These are phyloP conservation scores for Kluyveromyces dobzhanskii DNA, from an alignment of 805 yeast species.

Conservation along the genomic window DNA sequence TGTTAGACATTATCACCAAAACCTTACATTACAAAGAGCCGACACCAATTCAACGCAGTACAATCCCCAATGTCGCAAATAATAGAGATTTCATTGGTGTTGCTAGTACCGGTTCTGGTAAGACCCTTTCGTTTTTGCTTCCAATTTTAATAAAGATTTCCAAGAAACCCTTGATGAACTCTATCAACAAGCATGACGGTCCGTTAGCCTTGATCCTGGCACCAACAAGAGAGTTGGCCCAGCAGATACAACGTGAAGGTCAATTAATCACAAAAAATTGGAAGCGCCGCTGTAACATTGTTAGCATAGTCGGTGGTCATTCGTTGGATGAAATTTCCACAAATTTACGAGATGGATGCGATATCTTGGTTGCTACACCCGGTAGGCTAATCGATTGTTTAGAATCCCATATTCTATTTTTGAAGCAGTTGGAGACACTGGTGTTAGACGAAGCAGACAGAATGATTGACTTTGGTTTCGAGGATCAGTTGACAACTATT, in stretches of 20 bases:
- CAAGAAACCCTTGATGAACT: constrained; percentile 40
- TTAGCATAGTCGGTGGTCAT: constrained; percentile 85
- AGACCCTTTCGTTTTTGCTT: constrained; percentile 73
- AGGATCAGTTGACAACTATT: constrained; percentile 61
- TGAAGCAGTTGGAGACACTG: constrained; percentile 55
- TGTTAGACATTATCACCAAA: constrained; percentile 32
- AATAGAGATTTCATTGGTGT: constrained; percentile 70
- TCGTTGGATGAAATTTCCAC: constrained; percentile 63
- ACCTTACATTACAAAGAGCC: constrained; percentile 52
- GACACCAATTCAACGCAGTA: constrained; percentile 85
- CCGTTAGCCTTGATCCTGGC: constrained; percentile 72
- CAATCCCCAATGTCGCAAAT: constrained; percentile 59
- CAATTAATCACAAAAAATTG: constrained; percentile 36
- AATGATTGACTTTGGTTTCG: constrained; percentile 94
- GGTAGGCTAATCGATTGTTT: constrained; percentile 81
- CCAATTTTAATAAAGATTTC: constrained; percentile 57
- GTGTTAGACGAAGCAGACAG: constrained; percentile 92
- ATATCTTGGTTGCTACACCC: constrained; percentile 87
- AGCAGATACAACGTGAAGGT: constrained; percentile 70
- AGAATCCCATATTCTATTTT: constrained; percentile 52
- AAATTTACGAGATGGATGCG: constrained; percentile 53
- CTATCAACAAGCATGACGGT: constrained; percentile 46
- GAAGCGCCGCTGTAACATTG: constrained; percentile 37
- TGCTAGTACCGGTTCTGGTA: constrained; percentile 97
- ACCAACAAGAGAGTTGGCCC: constrained; percentile 91